These are phyloP conservation scores for Citrus inodora DNA, from an alignment of 345 rosid species.

Conservation along the genomic window DNA sequence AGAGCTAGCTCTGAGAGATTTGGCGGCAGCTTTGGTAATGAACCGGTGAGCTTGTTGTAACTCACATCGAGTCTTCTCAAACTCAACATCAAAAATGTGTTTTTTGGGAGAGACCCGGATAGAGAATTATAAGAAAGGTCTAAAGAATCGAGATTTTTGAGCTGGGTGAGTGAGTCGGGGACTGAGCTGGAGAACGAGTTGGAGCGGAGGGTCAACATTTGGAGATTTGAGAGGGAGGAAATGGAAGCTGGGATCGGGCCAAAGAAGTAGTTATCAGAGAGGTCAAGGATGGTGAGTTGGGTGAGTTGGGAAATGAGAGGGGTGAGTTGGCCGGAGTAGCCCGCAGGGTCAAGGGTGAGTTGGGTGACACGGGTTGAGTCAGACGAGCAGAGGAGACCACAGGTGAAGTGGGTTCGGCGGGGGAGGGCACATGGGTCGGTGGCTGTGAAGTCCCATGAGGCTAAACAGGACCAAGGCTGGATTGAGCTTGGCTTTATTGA, in stretches of 20 bases:
- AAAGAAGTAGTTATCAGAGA: slow-evolving; percentile 67
- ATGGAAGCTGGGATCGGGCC: slow-evolving; percentile 64
- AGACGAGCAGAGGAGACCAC: slow-evolving; percentile 57
- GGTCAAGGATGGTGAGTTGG: slow-evolving; percentile 55
- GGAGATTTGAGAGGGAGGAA: slow-evolving; percentile 52
- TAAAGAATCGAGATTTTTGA: slow-evolving; percentile 45
- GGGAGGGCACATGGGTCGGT: slow-evolving; percentile 70
- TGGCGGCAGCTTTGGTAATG: slow-evolving; percentile 60
- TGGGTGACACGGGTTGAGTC: slow-evolving; percentile 57
- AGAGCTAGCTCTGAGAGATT: slow-evolving; percentile 59
- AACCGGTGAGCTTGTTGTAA: slow-evolving; percentile 67
- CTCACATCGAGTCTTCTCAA: slow-evolving; percentile 68
- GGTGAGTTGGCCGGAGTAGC: slow-evolving; percentile 73
- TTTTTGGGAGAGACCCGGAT: slow-evolving; percentile 56
- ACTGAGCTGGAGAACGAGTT: slow-evolving; percentile 69
- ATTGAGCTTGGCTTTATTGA: slow-evolving; percentile 51
- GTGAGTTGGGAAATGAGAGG: slow-evolving; percentile 64
- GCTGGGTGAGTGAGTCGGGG: slow-evolving; percentile 41
- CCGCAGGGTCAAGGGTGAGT: slow-evolving; percentile 77
- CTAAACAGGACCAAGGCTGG: slow-evolving; percentile 58
- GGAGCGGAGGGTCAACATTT: slow-evolving; percentile 52
- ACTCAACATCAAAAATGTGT: slow-evolving; percentile 29
- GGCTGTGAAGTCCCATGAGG: slow-evolving; percentile 63
- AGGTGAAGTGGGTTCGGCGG: slow-evolving; percentile 64
- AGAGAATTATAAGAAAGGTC: slow-evolving; percentile 68